Base-by-base conservation (phyloP, 1,284 basidiomycete species). In the Anthracocystis panici-leucophaei region DNA sequence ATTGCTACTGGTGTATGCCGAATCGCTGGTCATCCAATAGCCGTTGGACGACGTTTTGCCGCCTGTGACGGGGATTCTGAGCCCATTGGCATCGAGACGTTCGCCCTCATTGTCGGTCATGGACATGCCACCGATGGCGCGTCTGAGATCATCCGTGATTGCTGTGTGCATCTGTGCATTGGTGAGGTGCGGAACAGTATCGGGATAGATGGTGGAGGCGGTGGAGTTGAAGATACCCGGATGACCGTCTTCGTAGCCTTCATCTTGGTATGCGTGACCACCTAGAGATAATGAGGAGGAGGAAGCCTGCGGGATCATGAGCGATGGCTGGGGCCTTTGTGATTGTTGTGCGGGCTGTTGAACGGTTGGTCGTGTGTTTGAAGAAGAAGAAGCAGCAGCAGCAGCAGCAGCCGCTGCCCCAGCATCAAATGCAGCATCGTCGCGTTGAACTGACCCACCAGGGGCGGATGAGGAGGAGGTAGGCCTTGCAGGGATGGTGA, bases 71-170 rank as follows among this genome's bases (percentile, higher is more conserved):
- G 74, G 74, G 8, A 77, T 72, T 11, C 69, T 52, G 23, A 72
- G 65, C 4, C 74, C 65, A 21, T 64, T 66, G 42, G 69, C 66
- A 61, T 67, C 67, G 45, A 67, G 60, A 21, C 57, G 71, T 40
- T 77, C 64, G 20, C 54, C 64, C 18, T 75, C 77, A 27, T 61
- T 46, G 48, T 75, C 77, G 54, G 65, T 45, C 52, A 81, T 63
- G 31, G 68, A 71, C 53, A 78, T 59, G 33, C 79, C 70, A 18
- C 80, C 79, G 25, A 82, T 82, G 44, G 80, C 80, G 11, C 80
- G 62, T n/a, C 74, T 61, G 16, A 82, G 64, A 48, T 82, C 80
- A 58, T 82, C 81, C 4, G 80, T 81, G 50, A 81, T 59, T 2
- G 80, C 79, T 6, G 48, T 74, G 27, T 77, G 67, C 57, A 75